Evolutionary conservation across 805 yeast genomes (phyloP), one percentile per base, ranked within the genome.

Genomic region (Candida piceae): DNA sequence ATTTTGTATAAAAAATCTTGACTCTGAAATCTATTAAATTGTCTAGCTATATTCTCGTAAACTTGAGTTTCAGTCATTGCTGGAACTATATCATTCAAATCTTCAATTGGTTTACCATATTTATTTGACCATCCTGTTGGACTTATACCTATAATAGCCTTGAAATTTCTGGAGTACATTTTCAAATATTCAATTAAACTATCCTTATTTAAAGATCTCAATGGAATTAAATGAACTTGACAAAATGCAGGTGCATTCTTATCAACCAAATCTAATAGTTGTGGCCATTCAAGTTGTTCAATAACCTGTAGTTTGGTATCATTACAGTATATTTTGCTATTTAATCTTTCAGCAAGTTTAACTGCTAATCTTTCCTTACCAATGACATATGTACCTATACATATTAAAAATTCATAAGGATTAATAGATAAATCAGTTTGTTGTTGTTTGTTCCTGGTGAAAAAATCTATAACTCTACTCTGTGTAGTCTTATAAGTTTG

Each of bases 121-220:
- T 49, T 42, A 2, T 89, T 82, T 2, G 87, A 70, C 97, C 97
- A 93, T 0, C 97, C 97, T 0, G 97, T 88, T 0, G 97, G 97
- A 34, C 76, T 67, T 24, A 84, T 66, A 0, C 85, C 95, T n/a
- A 84, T 67, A 29, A 86, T 69, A 32, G 76, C 67, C 35, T 77
- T 78, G 53, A 72, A 82, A 29, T 64, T 59, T 19, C 55, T 59
- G 27, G 62, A 63, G 42, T 70, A 71, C 20, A 57, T 59, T 44
- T 67, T 66, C 63, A 74, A 74, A 44, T 80, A 78, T 17, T 62
- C 63, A 10, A 67, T 58, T 34, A 84, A 57, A 48, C 62, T 58
- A 35, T 62, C 64, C 48, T 70, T 57, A 38, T 67, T 59, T 22
- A 78, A 59, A 19, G 80, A 75, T 2, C 71, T 62, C 74, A 90